Conservation (phyloP, 1,284 basidiomycete genomes). For the Farysia itapuensis region DNA sequence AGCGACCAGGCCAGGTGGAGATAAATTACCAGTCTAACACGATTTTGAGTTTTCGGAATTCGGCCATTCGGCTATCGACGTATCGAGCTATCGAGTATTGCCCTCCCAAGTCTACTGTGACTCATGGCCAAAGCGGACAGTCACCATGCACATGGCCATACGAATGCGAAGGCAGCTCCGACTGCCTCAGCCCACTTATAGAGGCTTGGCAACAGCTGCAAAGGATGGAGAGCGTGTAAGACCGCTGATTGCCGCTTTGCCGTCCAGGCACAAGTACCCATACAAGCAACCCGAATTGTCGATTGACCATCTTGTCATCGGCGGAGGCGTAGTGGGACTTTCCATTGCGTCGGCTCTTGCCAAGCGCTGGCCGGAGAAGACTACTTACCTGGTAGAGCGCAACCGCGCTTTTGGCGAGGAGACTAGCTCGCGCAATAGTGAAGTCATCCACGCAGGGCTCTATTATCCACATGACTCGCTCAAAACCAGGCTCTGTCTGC, state of each 20-base stretch:
- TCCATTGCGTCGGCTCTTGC: conserved; percentile 78
- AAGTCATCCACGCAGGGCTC: conserved; percentile 81
- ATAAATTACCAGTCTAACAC: too few species aligned
- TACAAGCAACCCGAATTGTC: conserved; percentile 67
- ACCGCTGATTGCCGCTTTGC: conserved; percentile 35
- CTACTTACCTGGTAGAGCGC: conserved; percentile 83
- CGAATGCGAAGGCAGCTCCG: too few species aligned
- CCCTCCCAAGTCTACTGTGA: too few species aligned
- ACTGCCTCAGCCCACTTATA: too few species aligned
- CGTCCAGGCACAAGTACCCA: conserved; percentile 22
- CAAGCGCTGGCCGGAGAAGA: conserved; percentile 70
- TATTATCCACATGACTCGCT: conserved; percentile 79
- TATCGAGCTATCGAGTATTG: too few species aligned
- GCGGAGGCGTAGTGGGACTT: conserved; percentile 86
- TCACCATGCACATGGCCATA: too few species aligned
- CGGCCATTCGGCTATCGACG: too few species aligned
- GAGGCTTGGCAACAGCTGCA: conserved; percentile 10
- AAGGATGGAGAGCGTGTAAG: neutral
- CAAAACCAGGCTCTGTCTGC: conserved; percentile 83
- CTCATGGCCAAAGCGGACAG: too few species aligned
- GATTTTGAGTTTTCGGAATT: too few species aligned
- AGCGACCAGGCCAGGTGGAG: too few species aligned
- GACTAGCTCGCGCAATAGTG: conserved; percentile 78
- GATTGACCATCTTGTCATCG: conserved; percentile 90
- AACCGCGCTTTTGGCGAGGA: conserved; percentile 62